Conservation (phyloP, 495 filamentous ascomycete genomes). For the Penicillium mononematosum region DNA sequence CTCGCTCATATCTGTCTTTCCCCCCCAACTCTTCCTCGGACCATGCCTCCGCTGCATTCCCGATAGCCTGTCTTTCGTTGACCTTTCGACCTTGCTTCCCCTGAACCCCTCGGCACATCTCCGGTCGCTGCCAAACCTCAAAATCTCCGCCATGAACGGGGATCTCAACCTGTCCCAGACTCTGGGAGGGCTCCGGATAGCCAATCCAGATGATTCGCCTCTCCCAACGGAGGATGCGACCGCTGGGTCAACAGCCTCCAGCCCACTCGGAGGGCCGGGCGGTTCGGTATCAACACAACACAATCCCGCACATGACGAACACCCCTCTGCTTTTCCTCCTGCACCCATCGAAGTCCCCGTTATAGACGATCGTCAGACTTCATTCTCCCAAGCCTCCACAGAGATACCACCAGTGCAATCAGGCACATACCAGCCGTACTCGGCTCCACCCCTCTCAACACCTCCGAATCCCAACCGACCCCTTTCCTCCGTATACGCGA, state of each 20-base stretch:
- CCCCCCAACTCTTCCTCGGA: conserved; percentile 24
- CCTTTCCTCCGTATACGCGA: conserved; percentile 55
- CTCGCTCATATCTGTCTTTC: conserved; percentile 10
- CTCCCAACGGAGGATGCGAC: conserved; percentile 53
- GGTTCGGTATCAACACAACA: conserved; percentile 33
- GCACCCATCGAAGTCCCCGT: conserved; percentile 24
- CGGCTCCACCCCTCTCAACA: conserved; percentile 45
- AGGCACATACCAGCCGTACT: conserved; percentile 37
- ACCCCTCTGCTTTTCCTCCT: conserved; percentile 22
- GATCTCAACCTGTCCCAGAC: conserved; percentile 91
- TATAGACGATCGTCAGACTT: conserved; percentile 33
- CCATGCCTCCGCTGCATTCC: conserved; percentile 38
- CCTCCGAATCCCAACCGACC: conserved; percentile 48
- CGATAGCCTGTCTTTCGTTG: conserved; percentile 27
- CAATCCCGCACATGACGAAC: conserved; percentile 21
- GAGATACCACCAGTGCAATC: conserved; percentile 23
- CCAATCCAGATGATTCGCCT: conserved; percentile 87
- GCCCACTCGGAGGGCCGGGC: conserved; percentile 25
- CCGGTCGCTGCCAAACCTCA: conserved; percentile 13
- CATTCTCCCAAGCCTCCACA: conserved; percentile 21
- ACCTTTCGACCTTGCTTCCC: conserved; percentile 1
- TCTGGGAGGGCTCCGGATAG: conserved; percentile 92
- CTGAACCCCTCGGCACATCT: conserved; percentile 9
- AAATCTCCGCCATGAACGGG: conserved; percentile 67
- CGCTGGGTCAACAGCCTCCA: conserved; percentile 27